These are phyloP conservation scores for Rhododendron griersonianum DNA, from an alignment of 148 eudicot species.

Conservation along the genomic window DNA sequence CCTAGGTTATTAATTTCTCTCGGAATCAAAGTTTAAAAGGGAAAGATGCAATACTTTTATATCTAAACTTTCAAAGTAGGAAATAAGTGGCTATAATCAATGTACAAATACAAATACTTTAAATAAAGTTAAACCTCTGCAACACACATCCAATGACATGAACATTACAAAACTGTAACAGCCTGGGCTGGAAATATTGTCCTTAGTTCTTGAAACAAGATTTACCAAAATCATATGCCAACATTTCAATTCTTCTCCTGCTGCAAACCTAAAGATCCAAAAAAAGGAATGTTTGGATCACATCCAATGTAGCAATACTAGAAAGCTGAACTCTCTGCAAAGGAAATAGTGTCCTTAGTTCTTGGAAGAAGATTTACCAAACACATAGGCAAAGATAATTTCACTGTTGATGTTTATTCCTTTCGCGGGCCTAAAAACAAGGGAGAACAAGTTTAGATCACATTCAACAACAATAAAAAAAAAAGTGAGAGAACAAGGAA, in stretches of 20 bases:
- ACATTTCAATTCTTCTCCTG: not conserved
- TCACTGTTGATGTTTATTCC: not conserved
- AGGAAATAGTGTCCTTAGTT: not conserved
- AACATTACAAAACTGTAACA: not conserved
- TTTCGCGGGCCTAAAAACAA: not conserved
- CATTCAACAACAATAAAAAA: not conserved
- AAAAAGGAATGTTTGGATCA: not conserved
- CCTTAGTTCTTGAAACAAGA: not conserved
- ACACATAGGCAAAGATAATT: not conserved
- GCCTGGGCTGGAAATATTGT: not conserved
- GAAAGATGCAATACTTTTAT: not conserved
- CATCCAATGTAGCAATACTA: not conserved
- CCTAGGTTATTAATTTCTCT: not conserved
- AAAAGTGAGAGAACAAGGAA: not conserved
- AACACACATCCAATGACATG: conserved; percentile 1
- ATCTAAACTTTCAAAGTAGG: not conserved
- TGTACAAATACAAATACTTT: not conserved
- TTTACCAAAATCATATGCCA: not conserved
- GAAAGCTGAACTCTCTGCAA: not conserved
- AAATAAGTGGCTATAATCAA: not conserved
- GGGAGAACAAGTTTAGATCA: not conserved
- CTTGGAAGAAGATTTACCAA: not conserved
- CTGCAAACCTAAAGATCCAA: not conserved
- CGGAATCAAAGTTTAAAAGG: not conserved
- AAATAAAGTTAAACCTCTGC: not conserved